These are phyloP conservation scores for Bothriochloa decipiens DNA, from an alignment of 176 grass and related monocot species.

Conservation along the genomic window DNA sequence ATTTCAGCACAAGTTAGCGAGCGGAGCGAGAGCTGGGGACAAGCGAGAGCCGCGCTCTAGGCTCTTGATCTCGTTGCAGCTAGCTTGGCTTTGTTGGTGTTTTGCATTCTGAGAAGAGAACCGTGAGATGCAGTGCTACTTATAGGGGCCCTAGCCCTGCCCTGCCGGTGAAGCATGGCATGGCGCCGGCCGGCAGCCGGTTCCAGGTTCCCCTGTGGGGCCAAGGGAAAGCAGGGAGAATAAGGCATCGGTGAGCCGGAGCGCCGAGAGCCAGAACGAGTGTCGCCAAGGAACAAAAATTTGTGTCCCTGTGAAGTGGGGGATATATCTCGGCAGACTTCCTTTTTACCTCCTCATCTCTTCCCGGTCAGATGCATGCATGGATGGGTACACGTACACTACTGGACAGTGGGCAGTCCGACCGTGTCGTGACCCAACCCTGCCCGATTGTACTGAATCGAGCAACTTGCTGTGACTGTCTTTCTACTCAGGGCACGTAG, in stretches of 20 bases:
- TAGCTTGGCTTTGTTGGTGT: neutral
- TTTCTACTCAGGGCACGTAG: neutral
- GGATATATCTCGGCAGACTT: constrained; percentile 1
- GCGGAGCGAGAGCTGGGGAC: neutral
- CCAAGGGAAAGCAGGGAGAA: neutral
- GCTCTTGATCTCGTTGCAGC: neutral
- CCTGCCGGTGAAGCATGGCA: neutral
- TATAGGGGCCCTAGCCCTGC: constrained; percentile 11
- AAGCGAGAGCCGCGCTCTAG: neutral
- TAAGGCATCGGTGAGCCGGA: constrained; percentile 33
- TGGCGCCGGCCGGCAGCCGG: neutral
- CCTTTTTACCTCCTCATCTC: constrained; percentile 27
- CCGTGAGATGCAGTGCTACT: constrained; percentile 19
- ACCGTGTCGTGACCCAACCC: constrained; percentile 24
- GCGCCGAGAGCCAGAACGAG: constrained; percentile 30
- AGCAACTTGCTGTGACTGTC: neutral
- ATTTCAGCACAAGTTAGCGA: neutral
- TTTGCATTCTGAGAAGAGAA: constrained; percentile 13
- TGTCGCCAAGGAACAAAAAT: constrained; percentile 36
- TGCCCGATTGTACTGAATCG: neutral
- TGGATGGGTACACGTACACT: neutral
- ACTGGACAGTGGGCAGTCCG: neutral
- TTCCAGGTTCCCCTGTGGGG: constrained; percentile 6
- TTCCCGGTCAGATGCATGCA: neutral
- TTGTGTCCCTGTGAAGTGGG: constrained; percentile 32